Conservation (phyloP, 164 flowering plant genomes). For the Vitis vinifera region ASM3070453v1 NC_081822.1:22802501-22803000, state of each 20-base stretch:
- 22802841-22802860: constrained; percentile 64
- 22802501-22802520: constrained; percentile 71
- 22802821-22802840: constrained; percentile 56
- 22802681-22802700: constrained; percentile 62
- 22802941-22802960: constrained; percentile 62
- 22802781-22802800: constrained; percentile 44
- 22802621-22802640: constrained; percentile 62
- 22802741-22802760: constrained; percentile 72
- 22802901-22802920: constrained; percentile 65
- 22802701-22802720: constrained; percentile 66
- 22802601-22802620: constrained; percentile 78
- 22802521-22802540: constrained; percentile 77
- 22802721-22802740: constrained; percentile 69
- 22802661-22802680: constrained; percentile 74
- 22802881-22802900: constrained; percentile 73
- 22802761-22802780: constrained; percentile 59
- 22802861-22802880: constrained; percentile 59
- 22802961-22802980: constrained; percentile 72
- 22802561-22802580: constrained; percentile 72
- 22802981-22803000: constrained; percentile 50
- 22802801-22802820: constrained; percentile 77
- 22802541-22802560: constrained; percentile 73
- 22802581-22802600: constrained; percentile 64
- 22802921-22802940: constrained; percentile 81
- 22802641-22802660: constrained; percentile 79